These are phyloP conservation scores for Diaporthe amygdali DNA, from an alignment of 2,329 filamentous ascomycete species.

Conservation along the genomic window DNA sequence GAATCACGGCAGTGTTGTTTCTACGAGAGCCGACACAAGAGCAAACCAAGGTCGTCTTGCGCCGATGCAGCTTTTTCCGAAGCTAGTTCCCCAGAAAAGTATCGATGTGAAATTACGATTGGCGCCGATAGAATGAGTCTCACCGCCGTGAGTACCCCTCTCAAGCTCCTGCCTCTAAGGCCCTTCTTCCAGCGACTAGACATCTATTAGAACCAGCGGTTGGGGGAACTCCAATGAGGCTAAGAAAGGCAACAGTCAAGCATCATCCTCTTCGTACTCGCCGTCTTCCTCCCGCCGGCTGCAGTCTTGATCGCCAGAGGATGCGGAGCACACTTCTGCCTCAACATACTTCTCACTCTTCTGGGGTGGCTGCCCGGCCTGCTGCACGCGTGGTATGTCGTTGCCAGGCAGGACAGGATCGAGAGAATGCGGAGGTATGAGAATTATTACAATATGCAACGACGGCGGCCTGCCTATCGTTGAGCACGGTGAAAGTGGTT, in stretches of 20 bases:
- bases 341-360: conserved; percentile 17
- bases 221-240: background rate
- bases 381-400: conserved; percentile 14
- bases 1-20: too few species aligned
- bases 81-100: background rate
- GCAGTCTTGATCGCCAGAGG: conserved; percentile 1
- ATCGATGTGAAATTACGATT: too few species aligned
- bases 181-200: background rate
- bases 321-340: conserved; percentile 16
- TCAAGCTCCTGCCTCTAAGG: background rate
- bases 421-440: conserved; percentile 8
- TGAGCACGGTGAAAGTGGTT: background rate
- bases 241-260: background rate
- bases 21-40: background rate
- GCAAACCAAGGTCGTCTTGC: background rate
- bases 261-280: conserved; percentile 14
- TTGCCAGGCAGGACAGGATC: conserved; percentile 10
- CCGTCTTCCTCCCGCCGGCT: conserved; percentile 10
- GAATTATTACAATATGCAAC: background rate
- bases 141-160: background rate
- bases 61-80: background rate
- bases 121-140: background rate
- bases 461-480: conserved; percentile 7
- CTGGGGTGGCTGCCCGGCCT: conserved; percentile 8
- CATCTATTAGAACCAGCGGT: background rate